These are phyloP conservation scores for Neonectria faginata DNA, from an alignment of 2,329 filamentous ascomycete genomes.

Conservation along the genomic window DNA sequence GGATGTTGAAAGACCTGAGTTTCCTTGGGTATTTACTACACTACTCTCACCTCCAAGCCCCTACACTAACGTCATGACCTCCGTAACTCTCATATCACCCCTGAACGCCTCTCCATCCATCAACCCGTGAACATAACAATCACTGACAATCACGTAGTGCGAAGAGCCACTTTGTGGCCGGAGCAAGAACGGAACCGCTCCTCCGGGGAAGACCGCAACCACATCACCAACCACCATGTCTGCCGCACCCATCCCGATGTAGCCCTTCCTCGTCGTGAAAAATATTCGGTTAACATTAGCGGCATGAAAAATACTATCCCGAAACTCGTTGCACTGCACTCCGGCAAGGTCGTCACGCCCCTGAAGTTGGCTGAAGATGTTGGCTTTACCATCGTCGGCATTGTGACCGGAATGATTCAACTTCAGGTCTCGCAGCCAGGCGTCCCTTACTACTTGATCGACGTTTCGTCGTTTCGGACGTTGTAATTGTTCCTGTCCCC, in stretches of 20 bases:
- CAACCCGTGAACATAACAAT: conserved; percentile 19
- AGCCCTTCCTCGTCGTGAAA: conserved; percentile 18
- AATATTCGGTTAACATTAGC: conserved; percentile 11
- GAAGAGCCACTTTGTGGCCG: not conserved
- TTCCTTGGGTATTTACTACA: not conserved
- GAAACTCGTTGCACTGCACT: conserved; percentile 5
- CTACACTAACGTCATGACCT: conserved; percentile 10
- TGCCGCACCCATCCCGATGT: conserved; percentile 14
- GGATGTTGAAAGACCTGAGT: not conserved
- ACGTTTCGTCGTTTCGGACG: conserved; percentile 1
- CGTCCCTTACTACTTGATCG: conserved; percentile 9
- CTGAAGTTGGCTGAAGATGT: conserved; percentile 11
- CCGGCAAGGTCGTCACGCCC: not conserved
- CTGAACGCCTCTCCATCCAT: conserved; percentile 17
- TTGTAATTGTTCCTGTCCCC: not conserved
- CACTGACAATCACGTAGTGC: conserved; percentile 4
- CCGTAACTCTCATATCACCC: not conserved
- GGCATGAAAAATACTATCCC: conserved; percentile 4
- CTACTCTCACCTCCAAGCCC: not conserved
- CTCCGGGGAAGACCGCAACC: conserved; percentile 11
- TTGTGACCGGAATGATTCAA: not conserved
- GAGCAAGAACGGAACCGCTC: conserved; percentile 14
- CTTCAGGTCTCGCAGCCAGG: conserved; percentile 10
- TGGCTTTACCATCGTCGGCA: conserved; percentile 2
- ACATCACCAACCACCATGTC: conserved; percentile 5